These are phyloP conservation scores for Elaeis oleifera DNA, from an alignment of 202 grass and related monocot species.

Conservation along the genomic window DNA sequence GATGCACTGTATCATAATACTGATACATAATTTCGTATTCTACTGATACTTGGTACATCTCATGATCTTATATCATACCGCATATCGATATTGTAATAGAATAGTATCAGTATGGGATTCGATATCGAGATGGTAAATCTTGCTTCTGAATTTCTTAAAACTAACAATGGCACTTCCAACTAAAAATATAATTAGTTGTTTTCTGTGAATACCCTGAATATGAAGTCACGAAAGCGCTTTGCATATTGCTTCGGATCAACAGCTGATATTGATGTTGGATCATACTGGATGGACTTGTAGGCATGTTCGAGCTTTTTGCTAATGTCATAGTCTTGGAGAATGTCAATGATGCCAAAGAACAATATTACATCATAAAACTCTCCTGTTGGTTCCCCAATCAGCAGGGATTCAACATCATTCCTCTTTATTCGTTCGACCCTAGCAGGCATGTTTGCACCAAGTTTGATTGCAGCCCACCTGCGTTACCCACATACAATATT, in stretches of 20 bases:
- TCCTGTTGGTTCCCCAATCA: slow-evolving; percentile 69
- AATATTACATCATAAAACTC: slow-evolving; percentile 70
- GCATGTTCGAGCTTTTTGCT: slow-evolving; percentile 88
- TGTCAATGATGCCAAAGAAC: slow-evolving; percentile 91
- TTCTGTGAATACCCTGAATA: slow-evolving; percentile 72
- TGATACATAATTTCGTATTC: no score
- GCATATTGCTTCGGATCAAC: slow-evolving; percentile 80
- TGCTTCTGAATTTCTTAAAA: no score
- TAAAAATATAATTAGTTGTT: slow-evolving; percentile 30
- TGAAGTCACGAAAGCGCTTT: slow-evolving; percentile 79
- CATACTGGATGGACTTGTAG: slow-evolving; percentile 81
- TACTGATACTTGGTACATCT: no score
- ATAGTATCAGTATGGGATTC: no score
- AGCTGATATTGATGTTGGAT: slow-evolving; percentile 86
- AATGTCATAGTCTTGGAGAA: slow-evolving; percentile 87
- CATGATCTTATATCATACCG: no score
- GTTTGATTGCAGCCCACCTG: slow-evolving; percentile 47
- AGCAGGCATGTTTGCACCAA: slow-evolving; percentile 74
- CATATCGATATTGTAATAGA: no score
- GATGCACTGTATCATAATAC: no score
- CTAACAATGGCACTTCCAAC: no score
- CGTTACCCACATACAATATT: neutral
- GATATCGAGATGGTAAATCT: no score
- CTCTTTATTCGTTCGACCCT: slow-evolving; percentile 68
- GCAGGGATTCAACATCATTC: slow-evolving; percentile 43